phyloP scores from a whole-genome alignment of 2,329 filamentous ascomycete genomes.

The Trichoderma sp. region DNA sequence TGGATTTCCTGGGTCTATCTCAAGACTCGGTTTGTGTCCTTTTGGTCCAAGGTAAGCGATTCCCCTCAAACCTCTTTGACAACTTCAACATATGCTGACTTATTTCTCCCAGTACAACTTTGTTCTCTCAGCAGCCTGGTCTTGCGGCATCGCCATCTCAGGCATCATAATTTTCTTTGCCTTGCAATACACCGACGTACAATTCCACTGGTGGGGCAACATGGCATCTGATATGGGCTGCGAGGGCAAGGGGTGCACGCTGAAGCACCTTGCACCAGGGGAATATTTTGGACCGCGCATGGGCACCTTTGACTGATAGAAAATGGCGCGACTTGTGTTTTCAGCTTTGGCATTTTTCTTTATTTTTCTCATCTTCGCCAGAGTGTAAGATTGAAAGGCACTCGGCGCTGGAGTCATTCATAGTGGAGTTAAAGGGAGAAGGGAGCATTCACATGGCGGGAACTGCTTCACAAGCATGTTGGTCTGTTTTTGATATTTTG shows the following conservation, averaged over 20 bases:
- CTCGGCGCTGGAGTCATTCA: constrained; percentile 12
- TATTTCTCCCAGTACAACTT: constrained; percentile 45
- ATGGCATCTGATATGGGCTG: constrained; percentile 40
- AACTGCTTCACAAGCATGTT: constrained; percentile 14
- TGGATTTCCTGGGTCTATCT: constrained; percentile 52
- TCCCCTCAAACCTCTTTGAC: too few species aligned
- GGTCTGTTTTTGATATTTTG: neutral
- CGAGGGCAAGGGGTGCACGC: constrained; percentile 40
- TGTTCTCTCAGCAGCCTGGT: constrained; percentile 51
- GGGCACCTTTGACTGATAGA: constrained; percentile 37
- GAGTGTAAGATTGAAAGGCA: neutral
- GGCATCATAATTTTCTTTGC: constrained; percentile 54
- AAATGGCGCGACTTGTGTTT: neutral
- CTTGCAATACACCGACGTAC: constrained; percentile 43
- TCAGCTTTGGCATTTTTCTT: neutral
- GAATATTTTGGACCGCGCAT: constrained; percentile 41
- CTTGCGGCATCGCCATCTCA: constrained; percentile 48
- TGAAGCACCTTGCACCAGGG: constrained; percentile 33
- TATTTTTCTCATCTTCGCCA: neutral
- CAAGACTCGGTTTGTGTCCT: constrained; percentile 46
- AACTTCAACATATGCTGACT: too few species aligned
- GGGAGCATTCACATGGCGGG: constrained; percentile 7
- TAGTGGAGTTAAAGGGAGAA: constrained; percentile 10
- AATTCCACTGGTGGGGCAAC: constrained; percentile 51
- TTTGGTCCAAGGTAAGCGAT: constrained; percentile 49